These are phyloP conservation scores for Saccharomycopsis microspora DNA, from an alignment of 805 yeast genomes.

Conservation along the genomic window DNA sequence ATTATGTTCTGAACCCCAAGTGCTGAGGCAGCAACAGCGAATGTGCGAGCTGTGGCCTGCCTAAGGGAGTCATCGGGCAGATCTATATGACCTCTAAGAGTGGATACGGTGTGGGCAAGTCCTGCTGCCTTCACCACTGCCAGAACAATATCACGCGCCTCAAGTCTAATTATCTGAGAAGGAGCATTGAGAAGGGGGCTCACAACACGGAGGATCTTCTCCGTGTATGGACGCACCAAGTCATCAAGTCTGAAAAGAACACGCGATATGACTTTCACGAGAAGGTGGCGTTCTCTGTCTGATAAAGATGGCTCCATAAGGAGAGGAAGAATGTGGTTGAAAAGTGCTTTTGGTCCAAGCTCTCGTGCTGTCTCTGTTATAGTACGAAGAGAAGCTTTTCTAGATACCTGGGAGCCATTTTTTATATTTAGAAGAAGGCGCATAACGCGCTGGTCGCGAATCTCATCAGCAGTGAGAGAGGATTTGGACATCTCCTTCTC, in stretches of 20 bases:
- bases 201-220: constrained; percentile 57
- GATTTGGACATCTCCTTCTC: constrained; percentile 24
- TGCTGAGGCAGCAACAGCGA: constrained; percentile 77
- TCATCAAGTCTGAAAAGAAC: constrained; percentile 56
- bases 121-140: constrained; percentile 77
- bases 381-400: constrained; percentile 61
- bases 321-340: constrained; percentile 65
- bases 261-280: constrained; percentile 68
- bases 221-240: constrained; percentile 59
- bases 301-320: constrained; percentile 60
- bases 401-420: constrained; percentile 58
- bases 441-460: constrained; percentile 49
- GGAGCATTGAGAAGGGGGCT: constrained; percentile 77
- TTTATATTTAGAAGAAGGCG: constrained; percentile 56
- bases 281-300: constrained; percentile 72
- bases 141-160: constrained; percentile 70
- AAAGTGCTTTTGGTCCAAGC: constrained; percentile 60
- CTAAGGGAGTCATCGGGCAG: constrained; percentile 55
- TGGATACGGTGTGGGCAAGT: constrained; percentile 63
- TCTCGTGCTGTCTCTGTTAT: constrained; percentile 50
- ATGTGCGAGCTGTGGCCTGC: constrained; percentile 60
- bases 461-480: constrained; percentile 33
- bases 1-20: constrained; percentile 60
- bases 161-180: constrained; percentile 59
- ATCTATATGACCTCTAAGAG: constrained; percentile 73